Evolutionary conservation across 805 yeast species (phyloP), one percentile per base, ranked within the genome.

Genomic region (Wickerhamiella sergipiensis): DNA sequence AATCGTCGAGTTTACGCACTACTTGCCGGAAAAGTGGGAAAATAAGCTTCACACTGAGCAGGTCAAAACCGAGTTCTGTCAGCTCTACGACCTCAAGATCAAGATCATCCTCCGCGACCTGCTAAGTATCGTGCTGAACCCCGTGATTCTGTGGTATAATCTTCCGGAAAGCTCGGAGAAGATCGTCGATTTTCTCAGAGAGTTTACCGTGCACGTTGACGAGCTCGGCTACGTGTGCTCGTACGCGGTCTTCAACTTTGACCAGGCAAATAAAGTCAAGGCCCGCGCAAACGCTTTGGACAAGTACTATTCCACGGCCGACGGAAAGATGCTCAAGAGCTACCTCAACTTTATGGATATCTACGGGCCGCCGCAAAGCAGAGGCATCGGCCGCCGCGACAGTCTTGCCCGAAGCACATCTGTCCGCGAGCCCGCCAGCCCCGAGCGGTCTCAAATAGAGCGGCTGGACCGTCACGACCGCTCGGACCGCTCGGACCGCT

Each of bases 151-250:
- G 18, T 88, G 95, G 84, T 80, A 83, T 61, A 78, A 86, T 18
- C 70, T 92, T 24, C 87, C 96, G 2, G 74, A 75, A 48, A 74
- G 79, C 23, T 71, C 90, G 13, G 89, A 84, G 26, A 73, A 78
- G 24, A 83, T 92, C 45, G 77, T 92, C 31, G 97, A 92, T 62
- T 92, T 92, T 61, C 86, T 90, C 65, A 70, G 97, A 51, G 97
- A 90, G 53, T 83, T 78, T 57, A 81, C 95, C 12, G 81, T 88
- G 12, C 92, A 90, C 64, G 86, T 89, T 46, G 97, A 89, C 68
- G 97, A 96, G 0, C 70, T 92, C 42, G 99, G 98, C 0, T 83
- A 89, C 61, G 95, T 92, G 39, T 90, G 97, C 62, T 81, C 86
- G 29, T 87, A 82, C 72, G 97, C 97, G 1, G 85, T 86, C 81